These are phyloP conservation scores for Solanum virginianum DNA, from an alignment of 257 asterid species.

Conservation along the genomic window DNA sequence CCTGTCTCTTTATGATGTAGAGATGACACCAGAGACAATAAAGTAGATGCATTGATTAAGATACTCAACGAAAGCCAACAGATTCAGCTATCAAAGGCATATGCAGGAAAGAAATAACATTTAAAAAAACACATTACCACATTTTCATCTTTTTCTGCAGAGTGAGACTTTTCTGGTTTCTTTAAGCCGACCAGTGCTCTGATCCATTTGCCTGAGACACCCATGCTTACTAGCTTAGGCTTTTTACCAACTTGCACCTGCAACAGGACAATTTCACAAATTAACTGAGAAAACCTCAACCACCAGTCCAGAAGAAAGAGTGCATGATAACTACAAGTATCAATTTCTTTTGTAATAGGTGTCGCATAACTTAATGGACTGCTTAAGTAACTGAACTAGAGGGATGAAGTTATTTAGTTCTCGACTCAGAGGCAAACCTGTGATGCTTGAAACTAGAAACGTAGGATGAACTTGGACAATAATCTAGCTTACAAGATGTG, in stretches of 20 bases:
- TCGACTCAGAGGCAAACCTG: background rate
- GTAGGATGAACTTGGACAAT: background rate
- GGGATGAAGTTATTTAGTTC: background rate
- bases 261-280: constrained; percentile 7
- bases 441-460: background rate
- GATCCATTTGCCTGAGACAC: constrained; percentile 86
- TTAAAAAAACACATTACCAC: constrained; percentile 29
- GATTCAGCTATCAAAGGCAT: background rate
- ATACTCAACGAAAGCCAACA: background rate
- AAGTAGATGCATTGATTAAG: background rate
- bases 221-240: constrained; percentile 36
- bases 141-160: constrained; percentile 49
- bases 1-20: background rate
- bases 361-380: background rate
- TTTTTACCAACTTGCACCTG: constrained; percentile 26
- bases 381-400: background rate
- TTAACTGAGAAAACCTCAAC: background rate
- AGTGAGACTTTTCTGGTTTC: constrained; percentile 57
- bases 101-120: background rate
- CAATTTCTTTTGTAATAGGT: background rate
- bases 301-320: background rate
- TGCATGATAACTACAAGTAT: background rate
- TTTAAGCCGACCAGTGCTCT: constrained; percentile 70
- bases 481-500: background rate
- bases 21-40: background rate